Evolutionary conservation across 2,329 filamentous ascomycete genomes (phyloP), one percentile per base, ranked within the genome.

Genomic region (Talaromyces verruculosus): DNA sequence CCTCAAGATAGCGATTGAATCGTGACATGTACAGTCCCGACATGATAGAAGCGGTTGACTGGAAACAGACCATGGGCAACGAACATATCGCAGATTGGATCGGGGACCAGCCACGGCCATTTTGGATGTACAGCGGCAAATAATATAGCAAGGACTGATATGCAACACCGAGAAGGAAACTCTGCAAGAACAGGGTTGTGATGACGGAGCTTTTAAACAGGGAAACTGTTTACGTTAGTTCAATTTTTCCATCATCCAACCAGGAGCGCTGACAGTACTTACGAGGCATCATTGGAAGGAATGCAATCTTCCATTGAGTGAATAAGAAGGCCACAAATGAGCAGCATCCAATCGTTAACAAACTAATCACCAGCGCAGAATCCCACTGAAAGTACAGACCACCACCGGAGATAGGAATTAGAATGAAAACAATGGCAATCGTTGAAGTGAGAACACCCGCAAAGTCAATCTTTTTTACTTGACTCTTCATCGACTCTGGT

Each of bases 381-480:
- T 79, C 71, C 85, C 85, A 87, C 3, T 79, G 73, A 68, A 87
- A 88, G 66, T 86, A 86, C 0, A 82, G 81, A 1, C 84, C 86
- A 65, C 84, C 86, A 17, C 86, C 86, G 2, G 87, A 88, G 13
- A 90, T 83, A 0, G 88, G 88, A 53, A 90, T 87, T 19, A 90
- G 78, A 1, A 90, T 69, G 13, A 89, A 79, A 10, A 89, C 83
- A 33, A 88, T 83, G 0, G 83, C 86, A 6, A 83, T 76, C 0
- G 85, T 85, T 3, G 83, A 84, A 2, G 82, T 80, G 11, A 88
- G 65, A 1, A 87, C 78, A 1, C 88, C 88, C 28, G 78, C 82
- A 68, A 84, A 87, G 72, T 90, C 88, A 64, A 89, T 86, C 51
- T 84, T 85, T 58, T 76, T 77, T 25, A 85, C 70, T 57, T 83